A percentile compares a stretch with the other conserved stretches of the same genome.
phyloP scores from a whole-genome alignment of 768 basidiomycete genomes.

The Kwoniella botswanensis region DNA sequence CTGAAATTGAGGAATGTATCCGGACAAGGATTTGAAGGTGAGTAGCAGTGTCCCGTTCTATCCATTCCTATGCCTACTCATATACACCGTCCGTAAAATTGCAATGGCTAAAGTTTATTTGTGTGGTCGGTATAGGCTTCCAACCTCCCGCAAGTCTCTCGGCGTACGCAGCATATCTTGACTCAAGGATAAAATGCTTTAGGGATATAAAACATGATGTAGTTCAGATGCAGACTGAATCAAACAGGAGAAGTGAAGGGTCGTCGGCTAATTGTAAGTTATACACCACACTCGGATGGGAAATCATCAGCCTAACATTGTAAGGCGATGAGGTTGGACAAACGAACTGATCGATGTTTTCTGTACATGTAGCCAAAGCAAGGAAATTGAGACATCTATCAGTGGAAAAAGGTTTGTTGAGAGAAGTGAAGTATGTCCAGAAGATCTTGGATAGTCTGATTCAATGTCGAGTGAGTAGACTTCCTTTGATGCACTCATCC shows the following conservation, averaged over 20 bases:
- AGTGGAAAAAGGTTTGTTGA: slow-evolving; percentile 91
- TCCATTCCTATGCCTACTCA: neutral
- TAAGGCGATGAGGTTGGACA: too few relatives aligned
- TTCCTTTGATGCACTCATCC: neutral
- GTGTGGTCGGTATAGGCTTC: slow-evolving; percentile 59
- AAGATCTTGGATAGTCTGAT: slow-evolving; percentile 84
- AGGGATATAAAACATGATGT: slow-evolving; percentile 92
- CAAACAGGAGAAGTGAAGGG: slow-evolving; percentile 66
- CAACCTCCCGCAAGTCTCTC: slow-evolving; percentile 82
- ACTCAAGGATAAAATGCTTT: slow-evolving; percentile 84
- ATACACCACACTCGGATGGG: neutral
- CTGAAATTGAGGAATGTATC: slow-evolving; percentile 79
- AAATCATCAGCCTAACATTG: too few relatives aligned
- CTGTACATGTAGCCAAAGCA: slow-evolving; percentile 47
- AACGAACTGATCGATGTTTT: neutral
- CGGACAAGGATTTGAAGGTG: slow-evolving; percentile 87
- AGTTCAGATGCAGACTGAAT: slow-evolving; percentile 89
- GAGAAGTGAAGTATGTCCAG: slow-evolving; percentile 91
- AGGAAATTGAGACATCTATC: slow-evolving; percentile 86
- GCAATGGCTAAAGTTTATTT: too few relatives aligned
- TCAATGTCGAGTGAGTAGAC: slow-evolving; percentile 77
- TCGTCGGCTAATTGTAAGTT: slow-evolving; percentile 43
- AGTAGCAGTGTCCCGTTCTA: slow-evolving; percentile 9
- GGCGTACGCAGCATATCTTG: slow-evolving; percentile 85
- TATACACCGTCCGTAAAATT: neutral